phyloP scores from a whole-genome alignment of 1,284 basidiomycete genomes.

The Papiliotrema laurentii region DNA sequence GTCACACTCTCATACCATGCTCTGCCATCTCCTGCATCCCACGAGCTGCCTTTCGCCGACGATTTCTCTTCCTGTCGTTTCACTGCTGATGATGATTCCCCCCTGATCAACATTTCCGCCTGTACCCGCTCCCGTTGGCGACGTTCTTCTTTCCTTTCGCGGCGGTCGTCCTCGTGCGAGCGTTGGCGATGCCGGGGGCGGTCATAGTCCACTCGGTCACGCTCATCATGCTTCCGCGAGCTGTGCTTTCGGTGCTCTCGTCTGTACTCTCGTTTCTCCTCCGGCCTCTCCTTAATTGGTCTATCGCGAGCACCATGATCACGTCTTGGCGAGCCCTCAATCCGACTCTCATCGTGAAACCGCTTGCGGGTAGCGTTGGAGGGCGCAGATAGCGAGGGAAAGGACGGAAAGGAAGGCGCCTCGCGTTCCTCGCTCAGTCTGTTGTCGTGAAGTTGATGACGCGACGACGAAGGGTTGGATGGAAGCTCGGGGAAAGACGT shows the following conservation, averaged over 20 bases:
- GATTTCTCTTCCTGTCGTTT: background rate
- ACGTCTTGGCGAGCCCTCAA: too few relatives aligned
- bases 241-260: background rate
- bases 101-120: constrained; percentile 11
- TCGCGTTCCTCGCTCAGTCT: background rate
- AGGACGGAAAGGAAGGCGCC: constrained; percentile 7
- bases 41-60: background rate
- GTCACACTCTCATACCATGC: constrained; percentile 28
- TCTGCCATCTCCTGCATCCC: constrained; percentile 10
- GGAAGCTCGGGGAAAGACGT: constrained; percentile 15
- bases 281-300: background rate
- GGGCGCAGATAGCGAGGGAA: constrained; percentile 2
- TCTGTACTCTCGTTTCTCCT: background rate
- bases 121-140: constrained; percentile 10
- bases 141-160: background rate
- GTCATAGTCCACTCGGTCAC: background rate
- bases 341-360: background rate
- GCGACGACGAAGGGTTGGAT: background rate
- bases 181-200: constrained; percentile 3
- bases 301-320: background rate
- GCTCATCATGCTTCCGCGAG: background rate
- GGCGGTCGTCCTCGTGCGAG: background rate
- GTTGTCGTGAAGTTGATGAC: background rate
- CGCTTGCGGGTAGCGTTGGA: background rate
- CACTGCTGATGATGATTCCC: background rate